Conservation (phyloP, 2,329 filamentous ascomycete species). For the Pseudogymnoascus destructans region DNA sequence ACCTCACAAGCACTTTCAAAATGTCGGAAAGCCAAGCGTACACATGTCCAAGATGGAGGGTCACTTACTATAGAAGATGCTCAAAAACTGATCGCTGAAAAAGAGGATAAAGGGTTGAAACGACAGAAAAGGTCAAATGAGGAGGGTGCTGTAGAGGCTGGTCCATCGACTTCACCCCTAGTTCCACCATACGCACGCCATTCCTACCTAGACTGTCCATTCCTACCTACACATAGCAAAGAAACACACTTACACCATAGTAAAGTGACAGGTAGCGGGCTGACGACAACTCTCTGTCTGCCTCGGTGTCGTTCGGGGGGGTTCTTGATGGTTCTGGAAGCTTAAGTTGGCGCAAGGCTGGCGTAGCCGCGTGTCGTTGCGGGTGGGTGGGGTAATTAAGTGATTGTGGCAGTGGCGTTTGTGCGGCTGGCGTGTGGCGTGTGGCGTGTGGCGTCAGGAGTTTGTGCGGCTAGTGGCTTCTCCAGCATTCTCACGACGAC, state of each 20-base stretch:
- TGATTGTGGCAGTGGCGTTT: not conserved
- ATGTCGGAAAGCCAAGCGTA: no score
- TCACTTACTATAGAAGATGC: no score
- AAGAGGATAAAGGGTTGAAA: no score
- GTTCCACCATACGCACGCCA: slow-evolving; percentile 5
- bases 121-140: no score
- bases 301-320: slow-evolving; percentile 14
- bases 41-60: no score
- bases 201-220: not conserved
- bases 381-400: slow-evolving; percentile 2
- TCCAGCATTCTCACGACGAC: not conserved
- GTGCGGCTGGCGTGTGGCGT: not conserved
- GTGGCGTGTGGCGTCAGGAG: not conserved
- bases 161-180: no score
- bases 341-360: slow-evolving; percentile 2
- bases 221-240: not conserved
- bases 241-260: not conserved
- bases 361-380: slow-evolving; percentile 2
- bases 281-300: slow-evolving; percentile 13
- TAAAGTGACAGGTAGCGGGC: not conserved
- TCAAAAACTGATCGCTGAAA: no score
- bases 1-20: no score
- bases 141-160: no score
- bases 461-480: not conserved
- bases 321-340: slow-evolving; percentile 7